Evolutionary conservation across 2,329 filamentous ascomycete genomes (phyloP), one percentile per base, ranked within the genome.

Genomic region (Cladosporium sp.): DNA sequence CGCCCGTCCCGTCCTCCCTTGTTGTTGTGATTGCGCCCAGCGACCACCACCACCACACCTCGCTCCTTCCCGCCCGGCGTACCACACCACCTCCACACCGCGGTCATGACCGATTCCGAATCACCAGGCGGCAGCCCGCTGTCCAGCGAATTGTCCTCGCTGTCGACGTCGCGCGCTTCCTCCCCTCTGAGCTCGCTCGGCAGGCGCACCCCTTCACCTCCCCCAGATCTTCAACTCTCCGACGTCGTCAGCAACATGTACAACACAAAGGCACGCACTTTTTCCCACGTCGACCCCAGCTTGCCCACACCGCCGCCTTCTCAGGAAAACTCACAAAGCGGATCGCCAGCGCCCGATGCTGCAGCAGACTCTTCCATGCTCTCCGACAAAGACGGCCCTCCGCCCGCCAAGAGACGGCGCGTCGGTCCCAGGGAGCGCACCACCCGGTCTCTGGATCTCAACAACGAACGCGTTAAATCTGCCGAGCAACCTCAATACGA

Each of bases 381-480:
- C 18, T 66, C 67, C 57, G 76, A 80, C 66, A 77, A 77, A 65
- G 83, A 88, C 61, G 83, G 81, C 45, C 80, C 78, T 41, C 83
- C 84, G 32, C 86, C 88, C 27, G 74, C 83, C 49, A 96, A 95
- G 76, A 86, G 86, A 69, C 83, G 87, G 62, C 84, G 83, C 65
- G 78, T 85, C 53, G 76, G 80, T 52, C 76, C 78, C 58, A 83
- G 82, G 63, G 78, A 87, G 62, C 86, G 89, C 61, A 89, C 80
- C 17, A 95, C 91, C n/a, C 82, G 88, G 61, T 82, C 88, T 64
- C 78, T 99, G 34, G 85, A 96, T 68, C 73, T 97, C 32, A 73
- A 75, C 17, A 67, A 70, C 43, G 76, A 74, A 48, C 71, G 78
- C 11, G 70, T 82, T 39, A 72, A 73, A 34, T 73, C 77, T 13